Base-by-base conservation (phyloP, 2,329 filamentous ascomycete genomes). In the Scedosporium aurantiacum region DNA sequence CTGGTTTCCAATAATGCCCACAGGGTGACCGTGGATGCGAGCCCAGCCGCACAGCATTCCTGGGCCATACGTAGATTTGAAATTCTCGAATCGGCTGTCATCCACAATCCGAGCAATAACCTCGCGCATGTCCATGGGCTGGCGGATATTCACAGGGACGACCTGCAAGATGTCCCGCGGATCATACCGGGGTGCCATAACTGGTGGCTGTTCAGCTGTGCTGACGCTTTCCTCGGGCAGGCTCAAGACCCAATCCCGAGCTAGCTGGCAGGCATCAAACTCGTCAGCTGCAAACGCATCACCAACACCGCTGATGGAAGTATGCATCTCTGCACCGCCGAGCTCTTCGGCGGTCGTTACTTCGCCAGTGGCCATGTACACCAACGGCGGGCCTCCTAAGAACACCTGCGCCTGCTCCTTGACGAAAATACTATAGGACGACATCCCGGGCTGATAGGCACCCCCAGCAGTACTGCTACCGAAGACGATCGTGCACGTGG, bases 321-420 rank as follows among this genome's bases (percentile, higher is more conserved):
- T 71, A 63, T 76, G 74, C 12, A 74, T 70, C 18, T 68, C 67
- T 5, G 73, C 74, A 18, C 75, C 74, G 5, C 75, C 74, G 2
- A 76, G 65, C 43, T 68, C 70, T 61, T 77, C 75, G 0, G 75
- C 72, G 3, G 67, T 72, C 16, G 73, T 70, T 0, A 71, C 63
- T 59, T 77, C 74, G 1, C 74, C 74, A 0, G 73, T 77, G 0
- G 75, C 74, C 74, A 76, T 75, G 62, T 75, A 75, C 1, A 76
- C 74, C 10, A 76, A 65, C 0, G 74, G 74, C 1, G 74, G 74
- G 0, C 74, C 74, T 4, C 69, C 74, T 2, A 76, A 67, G 50
- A 75, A 77, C 0, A 74, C 74, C 60, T 76, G 74, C 0, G 73
- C 74, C 63, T 77, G 73, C 27, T 72, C 68, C 58, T 75, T 57